phyloP scores from a whole-genome alignment of 2,329 filamentous ascomycete species.

The Aspergillus sp. region DNA sequence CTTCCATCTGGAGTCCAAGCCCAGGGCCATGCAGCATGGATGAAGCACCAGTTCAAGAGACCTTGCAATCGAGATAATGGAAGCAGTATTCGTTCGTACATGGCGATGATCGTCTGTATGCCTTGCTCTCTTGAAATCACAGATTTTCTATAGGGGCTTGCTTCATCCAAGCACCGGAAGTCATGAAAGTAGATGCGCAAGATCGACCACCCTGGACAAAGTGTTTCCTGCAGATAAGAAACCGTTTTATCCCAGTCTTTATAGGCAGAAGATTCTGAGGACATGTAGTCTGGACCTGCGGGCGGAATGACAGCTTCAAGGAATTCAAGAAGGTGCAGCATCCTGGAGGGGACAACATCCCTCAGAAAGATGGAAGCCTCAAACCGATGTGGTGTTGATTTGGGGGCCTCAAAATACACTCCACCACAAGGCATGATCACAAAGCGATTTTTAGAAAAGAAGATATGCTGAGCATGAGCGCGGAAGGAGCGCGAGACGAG shows the following conservation, averaged over 20 bases:
- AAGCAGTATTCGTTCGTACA: conserved; percentile 1
- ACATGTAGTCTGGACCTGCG: not conserved
- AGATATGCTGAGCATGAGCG: not conserved
- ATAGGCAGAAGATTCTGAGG: not conserved
- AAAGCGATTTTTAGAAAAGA: not conserved
- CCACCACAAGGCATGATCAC: not conserved
- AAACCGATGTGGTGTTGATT: not conserved
- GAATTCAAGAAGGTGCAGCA: not conserved
- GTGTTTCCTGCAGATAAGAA: not conserved
- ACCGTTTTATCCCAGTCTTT: not conserved
- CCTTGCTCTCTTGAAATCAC: conserved; percentile 1
- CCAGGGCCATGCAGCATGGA: conserved; percentile 1
- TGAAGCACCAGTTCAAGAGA: not conserved
- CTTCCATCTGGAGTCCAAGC: conserved; percentile 1
- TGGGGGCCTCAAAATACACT: not conserved
- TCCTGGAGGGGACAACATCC: not conserved
- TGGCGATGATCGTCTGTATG: not conserved
- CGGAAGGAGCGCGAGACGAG: not conserved
- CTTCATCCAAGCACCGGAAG: not conserved
- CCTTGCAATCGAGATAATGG: not conserved
- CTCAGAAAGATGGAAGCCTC: not conserved
- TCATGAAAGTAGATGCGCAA: not conserved
- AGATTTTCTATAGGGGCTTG: not conserved
- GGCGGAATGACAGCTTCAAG: not conserved
- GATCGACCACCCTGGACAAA: not conserved